These are phyloP conservation scores for Hanseniaspora hatyaiensis DNA, from an alignment of 805 yeast genomes.

Conservation along the genomic window DNA sequence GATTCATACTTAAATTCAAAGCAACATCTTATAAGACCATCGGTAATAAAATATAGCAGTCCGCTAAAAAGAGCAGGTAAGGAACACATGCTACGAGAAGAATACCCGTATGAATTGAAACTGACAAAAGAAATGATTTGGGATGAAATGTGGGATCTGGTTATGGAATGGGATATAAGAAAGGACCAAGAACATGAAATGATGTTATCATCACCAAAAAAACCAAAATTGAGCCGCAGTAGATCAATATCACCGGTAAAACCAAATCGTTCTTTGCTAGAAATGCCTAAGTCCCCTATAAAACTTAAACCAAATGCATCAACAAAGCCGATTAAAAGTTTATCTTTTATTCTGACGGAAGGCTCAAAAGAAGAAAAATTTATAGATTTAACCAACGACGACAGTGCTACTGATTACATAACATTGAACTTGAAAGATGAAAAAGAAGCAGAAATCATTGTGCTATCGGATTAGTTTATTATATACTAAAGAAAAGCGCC, in stretches of 20 bases:
- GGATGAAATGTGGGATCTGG: conserved; percentile 9
- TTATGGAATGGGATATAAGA: conserved; percentile 3
- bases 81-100: neutral
- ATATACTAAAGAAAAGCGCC: neutral
- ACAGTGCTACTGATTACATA: neutral
- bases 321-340: neutral
- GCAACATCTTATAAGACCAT: neutral
- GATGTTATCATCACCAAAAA: neutral
- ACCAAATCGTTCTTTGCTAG: neutral
- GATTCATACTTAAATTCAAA: too few relatives aligned
- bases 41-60: neutral
- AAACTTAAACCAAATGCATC: neutral
- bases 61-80: neutral
- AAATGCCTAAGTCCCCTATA: conserved; percentile 2
- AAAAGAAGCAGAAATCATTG: neutral
- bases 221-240: neutral
- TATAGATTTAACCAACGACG: neutral
- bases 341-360: too few relatives aligned
- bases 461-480: neutral
- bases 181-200: neutral
- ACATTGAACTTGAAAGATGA: neutral
- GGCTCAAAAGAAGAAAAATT: neutral
- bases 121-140: conserved; percentile 5
- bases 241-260: neutral
- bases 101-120: neutral